These are phyloP conservation scores for Penicillium griseofulvum DNA, from an alignment of 2,329 filamentous ascomycete species.

Conservation along the genomic window DNA sequence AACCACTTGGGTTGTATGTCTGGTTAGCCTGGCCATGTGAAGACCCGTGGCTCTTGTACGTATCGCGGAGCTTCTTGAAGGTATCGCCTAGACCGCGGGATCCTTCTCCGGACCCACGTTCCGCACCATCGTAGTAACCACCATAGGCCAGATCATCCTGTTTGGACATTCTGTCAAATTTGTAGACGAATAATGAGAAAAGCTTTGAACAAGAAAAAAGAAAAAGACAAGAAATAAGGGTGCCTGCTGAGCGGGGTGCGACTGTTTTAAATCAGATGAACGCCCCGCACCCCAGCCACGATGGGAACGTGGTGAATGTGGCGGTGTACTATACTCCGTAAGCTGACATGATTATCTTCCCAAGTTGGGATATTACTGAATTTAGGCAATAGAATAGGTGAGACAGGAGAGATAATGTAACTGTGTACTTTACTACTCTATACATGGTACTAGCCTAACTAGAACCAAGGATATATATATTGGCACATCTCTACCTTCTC, in stretches of 20 bases:
- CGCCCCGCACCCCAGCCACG: conserved; percentile 27
- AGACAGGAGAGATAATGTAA: background rate
- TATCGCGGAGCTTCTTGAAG: conserved; percentile 47
- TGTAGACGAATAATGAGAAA: background rate
- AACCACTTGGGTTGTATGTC: conserved; percentile 22
- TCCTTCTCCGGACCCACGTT: conserved; percentile 34
- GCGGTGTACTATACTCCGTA: conserved; percentile 7
- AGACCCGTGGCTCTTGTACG: conserved; percentile 33
- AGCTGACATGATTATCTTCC: background rate
- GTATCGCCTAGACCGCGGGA: conserved; percentile 55
- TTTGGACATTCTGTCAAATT: conserved; percentile 33
- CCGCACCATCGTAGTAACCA: conserved; percentile 43
- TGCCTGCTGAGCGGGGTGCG: conserved; percentile 11
- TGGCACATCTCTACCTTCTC: background rate
- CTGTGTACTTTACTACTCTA: background rate
- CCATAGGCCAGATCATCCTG: conserved; percentile 56
- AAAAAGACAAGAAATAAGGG: background rate
- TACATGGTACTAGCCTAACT: background rate
- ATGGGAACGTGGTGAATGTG: conserved; percentile 17
- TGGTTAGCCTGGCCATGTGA: conserved; percentile 18
- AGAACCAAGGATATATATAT: background rate
- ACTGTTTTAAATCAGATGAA: background rate
- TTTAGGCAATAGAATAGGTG: background rate
- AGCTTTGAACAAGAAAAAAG: background rate
- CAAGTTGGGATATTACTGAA: background rate